Conservation (phyloP, 164 flowering plant species). For the Akebia trifoliata region DNA sequence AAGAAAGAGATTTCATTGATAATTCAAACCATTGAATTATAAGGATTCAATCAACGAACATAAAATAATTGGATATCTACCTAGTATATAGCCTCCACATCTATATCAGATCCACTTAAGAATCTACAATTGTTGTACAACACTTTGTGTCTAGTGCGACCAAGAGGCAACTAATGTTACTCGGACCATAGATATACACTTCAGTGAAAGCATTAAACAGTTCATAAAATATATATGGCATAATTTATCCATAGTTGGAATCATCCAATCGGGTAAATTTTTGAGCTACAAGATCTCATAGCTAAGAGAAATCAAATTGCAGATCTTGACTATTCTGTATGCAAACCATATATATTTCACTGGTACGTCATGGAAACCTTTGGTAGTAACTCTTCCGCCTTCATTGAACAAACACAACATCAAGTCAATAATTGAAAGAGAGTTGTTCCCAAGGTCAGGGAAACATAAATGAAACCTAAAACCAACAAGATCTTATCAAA, state of each 20-base stretch:
- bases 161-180: slow-evolving; percentile 24
- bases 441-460: too few species aligned
- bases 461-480: too few species aligned
- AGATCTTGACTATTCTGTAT: background rate
- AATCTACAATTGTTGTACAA: slow-evolving; percentile 72
- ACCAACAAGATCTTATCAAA: too few species aligned
- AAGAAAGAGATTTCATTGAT: background rate
- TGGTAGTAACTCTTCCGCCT: too few species aligned
- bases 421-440: too few species aligned
- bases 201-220: background rate
- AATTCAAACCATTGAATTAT: too few species aligned
- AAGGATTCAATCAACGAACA: background rate
- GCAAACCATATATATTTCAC: background rate
- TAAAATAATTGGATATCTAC: slow-evolving; percentile 25
- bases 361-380: too few species aligned
- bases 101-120: slow-evolving; percentile 64
- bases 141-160: slow-evolving; percentile 75
- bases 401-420: too few species aligned
- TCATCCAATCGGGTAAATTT: too few species aligned
- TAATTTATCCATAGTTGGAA: too few species aligned
- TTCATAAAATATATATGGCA: too few species aligned
- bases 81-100: slow-evolving; percentile 41
- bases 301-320: background rate
- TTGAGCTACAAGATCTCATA: too few species aligned
- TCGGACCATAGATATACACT: background rate